Evolutionary conservation across 345 rosid genomes (phyloP), one percentile per base, ranked within the genome.

Genomic region (Limnanthes douglasii): DNA sequence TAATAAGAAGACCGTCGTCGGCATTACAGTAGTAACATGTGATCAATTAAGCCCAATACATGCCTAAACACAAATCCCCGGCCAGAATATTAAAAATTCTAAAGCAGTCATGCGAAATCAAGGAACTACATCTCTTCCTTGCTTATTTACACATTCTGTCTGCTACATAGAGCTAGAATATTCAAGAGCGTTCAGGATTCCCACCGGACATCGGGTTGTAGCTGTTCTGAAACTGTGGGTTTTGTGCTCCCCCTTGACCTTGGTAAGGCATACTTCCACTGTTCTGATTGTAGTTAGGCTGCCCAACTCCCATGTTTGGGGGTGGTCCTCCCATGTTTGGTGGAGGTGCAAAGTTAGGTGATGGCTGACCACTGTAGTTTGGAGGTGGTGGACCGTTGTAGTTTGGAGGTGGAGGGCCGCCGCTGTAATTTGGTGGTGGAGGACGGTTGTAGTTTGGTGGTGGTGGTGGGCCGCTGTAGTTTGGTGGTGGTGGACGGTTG

Each of bases 331-430:
- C 40, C 31, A 11, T 46, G 15, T 45, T 42, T 2, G 18, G 53
- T 0, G 55, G 54, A 8, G 65, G 73, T 0, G 57, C 55, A 37
- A 39, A 37, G 12, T 56, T 50, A 6, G n/a, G n/a, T n/a, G n/a
- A n/a, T n/a, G n/a, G n/a, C n/a, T n/a, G n/a, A n/a, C n/a, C n/a
- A n/a, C n/a, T n/a, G n/a, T n/a, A n/a, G n/a, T n/a, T n/a, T n/a
- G n/a, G n/a, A n/a, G n/a, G n/a, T n/a, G n/a, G n/a, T n/a, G n/a
- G n/a, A n/a, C n/a, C n/a, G n/a, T n/a, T n/a, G n/a, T n/a, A n/a
- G n/a, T n/a, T n/a, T n/a, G n/a, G n/a, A n/a, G n/a, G n/a, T n/a
- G n/a, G n/a, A n/a, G n/a, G n/a, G n/a, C n/a, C n/a, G n/a, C n/a
- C n/a, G n/a, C n/a, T n/a, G n/a, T n/a, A n/a, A n/a, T n/a, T n/a